Evolutionary conservation across 176 grass and related monocot species (phyloP), one percentile per base, ranked within the genome.

Genomic region (Phoenix roebelenii): DNA sequence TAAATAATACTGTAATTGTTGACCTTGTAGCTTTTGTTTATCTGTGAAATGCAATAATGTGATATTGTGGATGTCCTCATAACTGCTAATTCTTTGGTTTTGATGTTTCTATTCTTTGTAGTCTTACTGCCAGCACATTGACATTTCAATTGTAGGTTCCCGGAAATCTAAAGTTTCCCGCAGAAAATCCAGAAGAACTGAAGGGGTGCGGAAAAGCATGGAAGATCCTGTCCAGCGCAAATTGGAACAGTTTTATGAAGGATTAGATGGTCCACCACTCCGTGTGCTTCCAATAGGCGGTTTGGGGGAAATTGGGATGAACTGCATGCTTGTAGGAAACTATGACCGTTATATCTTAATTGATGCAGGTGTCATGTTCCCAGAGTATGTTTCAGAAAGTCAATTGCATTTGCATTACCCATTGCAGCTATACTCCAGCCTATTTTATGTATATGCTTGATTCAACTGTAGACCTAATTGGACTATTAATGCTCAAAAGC

Each of bases 171-270:
- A 65, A 76, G 17, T 51, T 15, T 81, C 84, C 7, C 81, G 82
- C 19, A 92, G 74, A 74, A 76, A 81, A 73, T 48, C 75, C 18
- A 83, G 88, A 61, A 92, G 60, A 78, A 72, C 55, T 0, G 93
- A 98, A 51, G 88, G 93, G 22, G 73, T 67, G 19, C 78, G 78
- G 19, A 92, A 83, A 77, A 98, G 87, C 76, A 72, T 98, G 84
- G 87, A 98, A 57, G 93, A 98, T 77, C 88, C 93, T 4, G 81
- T 98, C 53, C 80, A 98, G 79, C 78, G 93, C 15, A 98, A 98
- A 72, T 58, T 98, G 82, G 93, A 98, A 73, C 84, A 98, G 70
- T 98, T 98, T 63, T 98, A 92, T 64, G 87, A 98, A 84, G 93
- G 93, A 51, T 3, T 63, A 39, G 79, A 98, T 50, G 93, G 93